Percentiles rank a stretch among this genome's conserved stretches.
Evolutionary conservation across 2,329 filamentous ascomycete genomes (phyloP).

Genomic region (Pseudocercospora ulei): DNA sequence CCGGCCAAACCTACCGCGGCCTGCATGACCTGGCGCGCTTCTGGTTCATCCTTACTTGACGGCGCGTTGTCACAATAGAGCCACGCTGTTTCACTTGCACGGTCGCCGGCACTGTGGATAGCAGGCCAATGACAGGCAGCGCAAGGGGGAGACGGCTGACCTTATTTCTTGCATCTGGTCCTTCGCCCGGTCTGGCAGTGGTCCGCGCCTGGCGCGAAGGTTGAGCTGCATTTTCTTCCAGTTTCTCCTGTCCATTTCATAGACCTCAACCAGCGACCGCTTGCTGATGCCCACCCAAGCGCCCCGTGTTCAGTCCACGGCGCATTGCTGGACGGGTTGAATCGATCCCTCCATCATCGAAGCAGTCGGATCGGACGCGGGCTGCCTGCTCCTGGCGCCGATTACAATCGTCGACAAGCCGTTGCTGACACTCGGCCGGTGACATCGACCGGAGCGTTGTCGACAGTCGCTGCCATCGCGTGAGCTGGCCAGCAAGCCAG

Average conservation of each 20-base stretch:
- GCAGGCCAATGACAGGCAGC: constrained; percentile 8
- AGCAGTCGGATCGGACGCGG: constrained; percentile 1
- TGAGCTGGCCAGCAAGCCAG: constrained; percentile 40
- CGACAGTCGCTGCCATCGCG: constrained; percentile 18
- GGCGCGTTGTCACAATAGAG: constrained; percentile 25
- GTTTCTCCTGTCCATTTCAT: too few relatives aligned
- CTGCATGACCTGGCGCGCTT: constrained; percentile 21
- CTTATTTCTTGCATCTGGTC: constrained; percentile 24
- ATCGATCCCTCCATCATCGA: constrained; percentile 1
- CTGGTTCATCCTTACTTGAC: constrained; percentile 25
- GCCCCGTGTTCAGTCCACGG: constrained; percentile 13
- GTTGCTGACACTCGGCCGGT: not conserved
- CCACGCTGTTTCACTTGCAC: constrained; percentile 33
- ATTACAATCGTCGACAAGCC: not conserved
- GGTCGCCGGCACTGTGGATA: constrained; percentile 14
- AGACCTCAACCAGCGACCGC: constrained; percentile 10
- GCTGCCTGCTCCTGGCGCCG: not conserved
- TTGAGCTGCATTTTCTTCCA: constrained; percentile 14
- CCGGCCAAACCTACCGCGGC: constrained; percentile 20
- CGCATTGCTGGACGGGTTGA: constrained; percentile 8
- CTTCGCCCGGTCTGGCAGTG: constrained; percentile 13
- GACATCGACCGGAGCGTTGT: not conserved
- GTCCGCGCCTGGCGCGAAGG: constrained; percentile 27
- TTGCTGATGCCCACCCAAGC: constrained; percentile 9
- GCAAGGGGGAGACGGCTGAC: constrained; percentile 19